Evolutionary conservation across 2,329 filamentous ascomycete species (phyloP), one percentile per base, ranked within the genome.

Genomic region (Verticillium nubilum): DNA sequence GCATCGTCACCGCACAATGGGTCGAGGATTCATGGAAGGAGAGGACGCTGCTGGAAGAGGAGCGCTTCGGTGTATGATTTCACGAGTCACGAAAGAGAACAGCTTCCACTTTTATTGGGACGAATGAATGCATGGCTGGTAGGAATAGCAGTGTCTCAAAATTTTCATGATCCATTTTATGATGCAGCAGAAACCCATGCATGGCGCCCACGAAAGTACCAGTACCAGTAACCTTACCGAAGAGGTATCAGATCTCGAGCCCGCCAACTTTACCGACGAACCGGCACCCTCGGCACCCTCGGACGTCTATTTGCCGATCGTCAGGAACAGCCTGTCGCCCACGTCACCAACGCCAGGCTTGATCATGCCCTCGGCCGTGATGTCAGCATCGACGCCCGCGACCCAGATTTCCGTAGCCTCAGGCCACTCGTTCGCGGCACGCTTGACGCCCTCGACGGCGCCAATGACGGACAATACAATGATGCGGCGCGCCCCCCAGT

Each of bases 331-430:
- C 56, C 94, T 80, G 76, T 98, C 94, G 1, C 94, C 94, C 60
- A 97, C 87, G 75, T 97, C 94, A 1, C 93, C 94, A 64, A 97
- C 69, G 0, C 94, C 94, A 0, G 93, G 93, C 78, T 89, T 90
- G 64, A 97, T 87, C 92, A 97, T 97, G 9, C 94, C 93, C 64
- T 80, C 82, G n/a, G 83, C 79, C 64, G 92, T 91, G 58, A 95
- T 79, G 70, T 84, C 82, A 63, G 77, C 76, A 73, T 98, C 94
- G 23, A 96, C 80, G 1, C 86, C 92, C 0, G 91, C 94, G 42
- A 94, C 80, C 87, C 91, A 97, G 59, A 98, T 81, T 68, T 93
- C 84, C 0, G 90, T 87, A 1, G 83, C 87, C 67, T 90, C 89
- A 1, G 86, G 81, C 91, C 92, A 97, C 74, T 91, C 89, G 10